Percentiles rank a stretch among this genome's conserved stretches.
phyloP scores from a whole-genome alignment of 2,329 filamentous ascomycete genomes.

The Scedosporium apiospermum region DNA sequence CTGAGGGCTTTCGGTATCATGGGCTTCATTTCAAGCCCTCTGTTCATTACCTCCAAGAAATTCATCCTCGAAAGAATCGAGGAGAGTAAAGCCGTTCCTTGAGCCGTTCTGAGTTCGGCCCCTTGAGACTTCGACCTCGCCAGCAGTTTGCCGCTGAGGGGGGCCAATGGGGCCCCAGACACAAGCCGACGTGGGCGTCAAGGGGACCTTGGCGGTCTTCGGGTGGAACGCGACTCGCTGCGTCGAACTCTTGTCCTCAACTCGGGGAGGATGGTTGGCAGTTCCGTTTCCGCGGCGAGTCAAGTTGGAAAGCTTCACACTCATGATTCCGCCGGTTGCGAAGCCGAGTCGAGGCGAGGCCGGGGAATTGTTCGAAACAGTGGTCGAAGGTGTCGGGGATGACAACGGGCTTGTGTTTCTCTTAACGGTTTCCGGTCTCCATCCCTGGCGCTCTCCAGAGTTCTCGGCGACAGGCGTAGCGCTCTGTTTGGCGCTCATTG shows the following conservation, averaged over 20 bases:
- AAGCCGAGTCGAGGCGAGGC: background rate
- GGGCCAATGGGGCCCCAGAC: conserved; percentile 19
- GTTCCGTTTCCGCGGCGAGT: background rate
- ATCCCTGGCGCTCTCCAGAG: background rate
- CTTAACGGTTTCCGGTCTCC: background rate
- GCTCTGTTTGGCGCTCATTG: background rate
- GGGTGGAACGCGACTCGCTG: background rate
- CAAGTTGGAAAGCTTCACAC: background rate
- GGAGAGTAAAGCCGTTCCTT: background rate
- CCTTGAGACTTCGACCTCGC: background rate
- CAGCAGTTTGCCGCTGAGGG: conserved; percentile 10
- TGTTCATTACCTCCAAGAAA: background rate
- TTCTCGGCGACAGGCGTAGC: background rate
- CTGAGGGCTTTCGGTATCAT: no score
- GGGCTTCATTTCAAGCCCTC: background rate
- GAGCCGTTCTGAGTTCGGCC: background rate
- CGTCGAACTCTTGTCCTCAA: background rate
- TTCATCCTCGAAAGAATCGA: background rate
- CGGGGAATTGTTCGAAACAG: background rate
- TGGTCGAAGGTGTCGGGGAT: background rate
- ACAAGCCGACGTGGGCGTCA: conserved; percentile 12
- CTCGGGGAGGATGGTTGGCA: background rate
- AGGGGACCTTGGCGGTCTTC: background rate
- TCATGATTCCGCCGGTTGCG: background rate
- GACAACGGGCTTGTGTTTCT: background rate